Evolutionary conservation across 768 basidiomycete genomes (phyloP).

Genomic region (Hebeloma cylindrosporum): DNA sequence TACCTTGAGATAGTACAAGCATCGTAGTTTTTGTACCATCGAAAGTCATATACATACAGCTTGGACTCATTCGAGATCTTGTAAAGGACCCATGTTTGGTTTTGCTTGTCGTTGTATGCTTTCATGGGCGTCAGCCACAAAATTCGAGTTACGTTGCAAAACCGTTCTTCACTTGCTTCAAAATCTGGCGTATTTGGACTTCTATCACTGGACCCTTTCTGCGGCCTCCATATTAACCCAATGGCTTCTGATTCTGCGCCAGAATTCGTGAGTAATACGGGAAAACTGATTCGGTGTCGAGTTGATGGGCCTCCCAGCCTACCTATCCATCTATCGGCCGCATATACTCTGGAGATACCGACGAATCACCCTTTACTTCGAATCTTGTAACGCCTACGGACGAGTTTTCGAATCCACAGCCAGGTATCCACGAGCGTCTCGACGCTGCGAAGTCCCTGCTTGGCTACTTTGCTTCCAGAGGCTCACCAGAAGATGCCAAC

Average conservation of each 20-base stretch:
- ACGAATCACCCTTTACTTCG: slow-evolving; percentile 44
- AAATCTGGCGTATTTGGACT: too few relatives aligned
- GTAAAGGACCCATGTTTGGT: too few relatives aligned
- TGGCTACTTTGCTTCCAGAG: slow-evolving; percentile 16
- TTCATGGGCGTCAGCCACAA: too few relatives aligned
- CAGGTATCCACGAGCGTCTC: slow-evolving; percentile 23
- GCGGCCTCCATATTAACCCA: neutral
- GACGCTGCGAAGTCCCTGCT: slow-evolving; percentile 17
- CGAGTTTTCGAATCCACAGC: slow-evolving; percentile 22
- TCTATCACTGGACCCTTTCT: too few relatives aligned
- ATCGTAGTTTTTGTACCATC: neutral
- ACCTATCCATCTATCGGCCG: slow-evolving; percentile 5
- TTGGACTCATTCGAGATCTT: neutral
- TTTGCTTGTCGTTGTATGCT: too few relatives aligned
- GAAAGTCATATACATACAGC: neutral
- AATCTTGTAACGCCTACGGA: slow-evolving; percentile 42
- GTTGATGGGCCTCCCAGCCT: neutral
- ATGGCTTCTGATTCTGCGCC: neutral
- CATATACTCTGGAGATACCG: slow-evolving; percentile 36
- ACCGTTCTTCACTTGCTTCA: too few relatives aligned
- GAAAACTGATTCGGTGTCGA: neutral
- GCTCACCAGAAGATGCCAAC: neutral
- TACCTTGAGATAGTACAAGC: slow-evolving; percentile 16
- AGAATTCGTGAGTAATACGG: neutral
- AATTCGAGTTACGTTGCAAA: too few relatives aligned